phyloP scores from a whole-genome alignment of 2,329 filamentous ascomycete species.

The Beauveria bassiana region DNA sequence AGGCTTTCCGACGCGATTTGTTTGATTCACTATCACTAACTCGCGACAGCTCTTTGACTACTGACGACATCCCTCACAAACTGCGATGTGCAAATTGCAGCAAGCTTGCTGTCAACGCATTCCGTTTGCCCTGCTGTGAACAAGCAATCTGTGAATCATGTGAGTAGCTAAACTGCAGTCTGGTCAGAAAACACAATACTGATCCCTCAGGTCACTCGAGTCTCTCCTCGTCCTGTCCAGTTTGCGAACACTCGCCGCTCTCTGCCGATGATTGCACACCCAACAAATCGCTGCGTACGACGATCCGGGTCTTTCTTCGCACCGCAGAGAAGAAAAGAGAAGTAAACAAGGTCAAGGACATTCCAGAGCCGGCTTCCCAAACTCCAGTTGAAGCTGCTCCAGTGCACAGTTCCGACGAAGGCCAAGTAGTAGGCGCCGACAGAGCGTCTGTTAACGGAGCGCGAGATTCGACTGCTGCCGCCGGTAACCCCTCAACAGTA shows the following conservation, averaged over 20 bases:
- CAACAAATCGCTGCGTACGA: constrained; percentile 86
- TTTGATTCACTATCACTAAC: background rate
- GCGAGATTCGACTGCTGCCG: background rate
- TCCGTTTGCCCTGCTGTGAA: constrained; percentile 88
- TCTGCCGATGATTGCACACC: constrained; percentile 79
- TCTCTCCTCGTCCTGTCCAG: constrained; percentile 73
- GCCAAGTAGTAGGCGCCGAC: background rate
- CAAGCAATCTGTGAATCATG: constrained; percentile 88
- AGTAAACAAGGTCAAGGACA: constrained; percentile 47
- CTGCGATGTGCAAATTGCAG: constrained; percentile 91
- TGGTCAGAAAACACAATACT: background rate
- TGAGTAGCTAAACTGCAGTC: constrained; percentile 34
- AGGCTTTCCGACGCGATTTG: constrained; percentile 14
- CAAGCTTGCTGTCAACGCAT: constrained; percentile 83
- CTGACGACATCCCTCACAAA: constrained; percentile 90
- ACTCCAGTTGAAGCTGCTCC: constrained; percentile 33
- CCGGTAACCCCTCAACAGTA: constrained; percentile 1
- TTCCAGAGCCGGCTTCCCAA: constrained; percentile 31
- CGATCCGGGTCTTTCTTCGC: constrained; percentile 83
- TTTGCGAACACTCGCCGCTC: constrained; percentile 87
- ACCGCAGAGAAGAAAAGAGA: constrained; percentile 87
- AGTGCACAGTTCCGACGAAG: background rate
- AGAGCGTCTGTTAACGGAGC: background rate
- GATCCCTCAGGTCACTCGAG: constrained; percentile 59
- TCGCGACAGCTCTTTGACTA: constrained; percentile 58